These are phyloP conservation scores for Penicillium fuscoglaucum DNA, from an alignment of 2,329 filamentous ascomycete species.

Conservation along the genomic window DNA sequence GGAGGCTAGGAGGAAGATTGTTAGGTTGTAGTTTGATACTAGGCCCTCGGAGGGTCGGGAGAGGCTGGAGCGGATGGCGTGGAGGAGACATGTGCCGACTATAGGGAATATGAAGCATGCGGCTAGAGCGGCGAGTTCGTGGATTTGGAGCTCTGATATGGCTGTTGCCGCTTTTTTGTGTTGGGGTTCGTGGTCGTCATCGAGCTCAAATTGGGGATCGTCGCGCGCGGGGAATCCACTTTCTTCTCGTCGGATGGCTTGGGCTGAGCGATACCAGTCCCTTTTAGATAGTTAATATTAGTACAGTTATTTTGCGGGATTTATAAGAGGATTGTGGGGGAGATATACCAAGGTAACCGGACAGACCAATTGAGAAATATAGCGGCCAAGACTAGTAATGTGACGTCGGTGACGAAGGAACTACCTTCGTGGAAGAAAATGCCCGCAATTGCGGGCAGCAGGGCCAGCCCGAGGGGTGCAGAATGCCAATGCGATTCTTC, in stretches of 20 bases:
- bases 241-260: slow-evolving; percentile 59
- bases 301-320: background rate
- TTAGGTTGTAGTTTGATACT: slow-evolving; percentile 89
- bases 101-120: slow-evolving; percentile 79
- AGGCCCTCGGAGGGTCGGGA: slow-evolving; percentile 81
- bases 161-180: slow-evolving; percentile 38
- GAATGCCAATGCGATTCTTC: slow-evolving; percentile 73
- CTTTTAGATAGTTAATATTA: slow-evolving; percentile 37
- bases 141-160: slow-evolving; percentile 65
- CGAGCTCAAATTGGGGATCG: slow-evolving; percentile 30
- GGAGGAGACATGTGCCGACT: slow-evolving; percentile 78
- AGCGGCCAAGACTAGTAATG: slow-evolving; percentile 74
- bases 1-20: slow-evolving; percentile 82
- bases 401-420: slow-evolving; percentile 78
- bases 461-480: slow-evolving; percentile 76
- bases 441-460: slow-evolving; percentile 82
- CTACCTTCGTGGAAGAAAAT: slow-evolving; percentile 82
- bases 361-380: slow-evolving; percentile 93
- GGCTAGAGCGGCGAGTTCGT: slow-evolving; percentile 72
- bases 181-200: slow-evolving; percentile 23
- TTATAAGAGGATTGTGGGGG: too few relatives aligned
- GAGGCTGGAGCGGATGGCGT: slow-evolving; percentile 76
- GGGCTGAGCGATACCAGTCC: slow-evolving; percentile 74
- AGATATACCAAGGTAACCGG: slow-evolving; percentile 74
- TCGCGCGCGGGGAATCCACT: slow-evolving; percentile 25